Base-by-base conservation (phyloP, 768 basidiomycete species). In the Pisolithus albus region DNA sequence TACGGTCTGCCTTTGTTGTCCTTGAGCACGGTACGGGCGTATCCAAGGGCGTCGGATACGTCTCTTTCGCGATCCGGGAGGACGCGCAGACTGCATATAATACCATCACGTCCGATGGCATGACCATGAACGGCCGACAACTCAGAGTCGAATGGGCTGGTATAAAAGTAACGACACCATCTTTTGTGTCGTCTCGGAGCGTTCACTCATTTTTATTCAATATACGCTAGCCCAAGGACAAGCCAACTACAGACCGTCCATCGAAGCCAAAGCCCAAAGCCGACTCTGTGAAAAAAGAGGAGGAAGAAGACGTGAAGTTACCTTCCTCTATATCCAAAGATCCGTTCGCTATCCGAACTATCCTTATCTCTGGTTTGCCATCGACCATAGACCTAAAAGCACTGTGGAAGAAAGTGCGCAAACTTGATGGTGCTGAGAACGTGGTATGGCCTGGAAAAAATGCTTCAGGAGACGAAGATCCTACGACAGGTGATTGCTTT, bases 11-110 rank as follows among this genome's bases (percentile, higher is more conserved):
- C 0, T 98, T 99, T 61, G 84, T 99, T 7, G 96, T 97, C 18
- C 81, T 83, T 11, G 86, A 93, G 50, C 82, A 79, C 7, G 85
- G 78, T 32, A 79, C 81, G 1, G 82, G 83, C 16, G 71, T 80
- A 5, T 93, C 92, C 1, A 96, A 97, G 65, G 95, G 95, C 56
- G 93, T 98, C 19, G 96, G 96, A 54, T 98, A 96, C 64, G 91
- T 97, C 55, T 86, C 91, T 0, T 98, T 95, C 68, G 83, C 92
- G 0, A 75, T 92, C 51, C 81, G 78, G 51, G 90, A 96, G 60
- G 96, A 98, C 68, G 95, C 93, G 7, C 79, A 90, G 61, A 64
- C 75, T 34, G 86, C 86, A 3, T 81, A 84, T 50, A 77, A 82
- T 46, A 78, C 80, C 41, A 76, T 89, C 47, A 72, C 78, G 32